A percentile compares a stretch with the other conserved stretches of the same genome.
Conservation (phyloP, 1,284 basidiomycete genomes). For the Ganoderma resinaceum region DNA sequence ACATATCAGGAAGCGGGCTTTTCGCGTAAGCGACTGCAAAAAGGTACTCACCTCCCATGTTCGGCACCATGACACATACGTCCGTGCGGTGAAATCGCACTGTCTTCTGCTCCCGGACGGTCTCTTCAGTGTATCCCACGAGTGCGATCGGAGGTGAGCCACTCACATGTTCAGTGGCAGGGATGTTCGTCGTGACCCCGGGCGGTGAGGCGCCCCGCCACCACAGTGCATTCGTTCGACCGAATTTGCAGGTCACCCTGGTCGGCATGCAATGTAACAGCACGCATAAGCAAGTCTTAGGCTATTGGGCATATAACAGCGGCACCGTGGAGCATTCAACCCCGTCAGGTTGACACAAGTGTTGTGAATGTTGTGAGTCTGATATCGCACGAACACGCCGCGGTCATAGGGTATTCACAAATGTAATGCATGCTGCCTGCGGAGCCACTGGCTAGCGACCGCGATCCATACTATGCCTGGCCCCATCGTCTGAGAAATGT, state of each 20-base stretch:
- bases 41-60: constrained; percentile 3
- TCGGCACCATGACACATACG: neutral
- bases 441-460: neutral
- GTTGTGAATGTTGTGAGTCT: neutral
- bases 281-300: neutral
- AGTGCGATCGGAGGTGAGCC: neutral
- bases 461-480: neutral
- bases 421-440: neutral
- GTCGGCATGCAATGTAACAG: too few species aligned
- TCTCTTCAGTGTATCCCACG: neutral
- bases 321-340: neutral
- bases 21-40: neutral
- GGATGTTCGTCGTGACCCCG: neutral
- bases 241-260: neutral
- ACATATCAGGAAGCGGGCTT: neutral
- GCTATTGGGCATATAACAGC: neutral
- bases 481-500: neutral
- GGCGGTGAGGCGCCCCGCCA: neutral
- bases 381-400: neutral
- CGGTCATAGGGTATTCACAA: neutral
- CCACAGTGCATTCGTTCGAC: neutral
- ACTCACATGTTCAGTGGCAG: neutral
- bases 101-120: neutral
- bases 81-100: neutral
- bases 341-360: neutral